These are phyloP conservation scores for Pseudozyma hubeiensis DNA, from an alignment of 1,284 basidiomycete genomes.

Conservation along the genomic window DNA sequence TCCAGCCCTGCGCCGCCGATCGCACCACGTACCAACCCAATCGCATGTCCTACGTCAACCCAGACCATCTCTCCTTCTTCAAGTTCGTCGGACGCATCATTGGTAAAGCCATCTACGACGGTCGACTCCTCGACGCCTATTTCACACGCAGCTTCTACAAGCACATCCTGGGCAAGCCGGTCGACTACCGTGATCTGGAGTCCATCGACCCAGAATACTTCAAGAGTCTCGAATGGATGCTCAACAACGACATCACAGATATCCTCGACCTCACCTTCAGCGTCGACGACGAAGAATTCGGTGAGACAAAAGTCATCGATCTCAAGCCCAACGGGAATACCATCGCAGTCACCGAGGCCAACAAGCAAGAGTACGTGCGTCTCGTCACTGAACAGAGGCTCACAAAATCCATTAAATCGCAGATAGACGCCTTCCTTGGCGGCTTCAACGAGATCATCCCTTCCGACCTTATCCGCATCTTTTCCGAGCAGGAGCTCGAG, in stretches of 20 bases:
- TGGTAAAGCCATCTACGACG: constrained; percentile 92
- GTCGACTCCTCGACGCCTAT: constrained; percentile 94
- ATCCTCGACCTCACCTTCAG: constrained; percentile 86
- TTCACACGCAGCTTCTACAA: constrained; percentile 76
- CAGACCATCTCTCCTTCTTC: constrained; percentile 96
- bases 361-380: constrained; percentile 96
- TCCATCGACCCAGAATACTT: constrained; percentile 77
- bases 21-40: constrained; percentile 95
- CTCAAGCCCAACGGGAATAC: constrained; percentile 60
- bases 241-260: constrained; percentile 74
- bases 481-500: constrained; percentile 97
- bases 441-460: constrained; percentile 98
- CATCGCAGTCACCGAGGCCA: constrained; percentile 76
- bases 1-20: constrained; percentile 89
- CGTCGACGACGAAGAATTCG: constrained; percentile 83
- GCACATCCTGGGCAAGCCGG: constrained; percentile 64
- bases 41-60: constrained; percentile 84
- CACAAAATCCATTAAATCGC: constrained; percentile 82
- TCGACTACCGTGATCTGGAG: constrained; percentile 67
- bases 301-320: constrained; percentile 64
- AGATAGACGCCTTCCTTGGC: constrained; percentile 79
- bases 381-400: constrained; percentile 89
- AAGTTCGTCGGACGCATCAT: constrained; percentile 98
- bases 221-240: constrained; percentile 75
- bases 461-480: constrained; percentile 73